Conservation (phyloP, 2,329 filamentous ascomycete species). For the Metarhizium brunneum region DNA sequence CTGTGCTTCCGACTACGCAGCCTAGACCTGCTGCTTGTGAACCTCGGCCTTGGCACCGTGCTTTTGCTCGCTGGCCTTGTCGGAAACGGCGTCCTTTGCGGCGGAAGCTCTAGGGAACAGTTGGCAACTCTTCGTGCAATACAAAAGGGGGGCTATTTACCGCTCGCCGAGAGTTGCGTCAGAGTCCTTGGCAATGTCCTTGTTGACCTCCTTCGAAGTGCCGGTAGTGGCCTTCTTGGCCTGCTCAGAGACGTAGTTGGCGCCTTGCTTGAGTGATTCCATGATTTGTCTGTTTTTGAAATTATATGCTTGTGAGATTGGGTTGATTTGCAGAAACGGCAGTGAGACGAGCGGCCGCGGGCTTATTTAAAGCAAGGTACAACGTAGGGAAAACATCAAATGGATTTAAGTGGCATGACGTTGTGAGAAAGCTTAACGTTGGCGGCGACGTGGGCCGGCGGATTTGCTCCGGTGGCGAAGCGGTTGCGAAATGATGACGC, state of each 20-base stretch:
- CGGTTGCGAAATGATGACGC: background rate
- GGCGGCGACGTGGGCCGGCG: background rate
- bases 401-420: no score
- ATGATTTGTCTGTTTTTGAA: conserved; percentile 21
- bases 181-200: conserved; percentile 55
- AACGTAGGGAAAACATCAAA: no score
- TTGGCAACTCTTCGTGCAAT: background rate
- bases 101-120: conserved; percentile 27
- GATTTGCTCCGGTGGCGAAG: background rate
- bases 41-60: conserved; percentile 29
- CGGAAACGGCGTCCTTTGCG: conserved; percentile 36
- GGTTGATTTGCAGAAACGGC: no score
- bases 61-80: conserved; percentile 33
- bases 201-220: conserved; percentile 60
- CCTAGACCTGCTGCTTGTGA: conserved; percentile 31
- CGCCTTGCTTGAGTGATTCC: conserved; percentile 49
- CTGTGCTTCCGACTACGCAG: conserved; percentile 2
- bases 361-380: no score
- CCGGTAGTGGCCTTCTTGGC: conserved; percentile 46
- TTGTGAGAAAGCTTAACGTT: background rate
- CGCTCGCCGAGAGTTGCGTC: conserved; percentile 43
- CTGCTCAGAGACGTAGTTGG: conserved; percentile 57
- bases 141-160: conserved; percentile 19
- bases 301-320: no score
- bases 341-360: no score